A percentile compares a stretch with the other conserved stretches of the same genome.
Conservation (phyloP, 768 basidiomycete species). For the Termitomyces sp. region DNA sequence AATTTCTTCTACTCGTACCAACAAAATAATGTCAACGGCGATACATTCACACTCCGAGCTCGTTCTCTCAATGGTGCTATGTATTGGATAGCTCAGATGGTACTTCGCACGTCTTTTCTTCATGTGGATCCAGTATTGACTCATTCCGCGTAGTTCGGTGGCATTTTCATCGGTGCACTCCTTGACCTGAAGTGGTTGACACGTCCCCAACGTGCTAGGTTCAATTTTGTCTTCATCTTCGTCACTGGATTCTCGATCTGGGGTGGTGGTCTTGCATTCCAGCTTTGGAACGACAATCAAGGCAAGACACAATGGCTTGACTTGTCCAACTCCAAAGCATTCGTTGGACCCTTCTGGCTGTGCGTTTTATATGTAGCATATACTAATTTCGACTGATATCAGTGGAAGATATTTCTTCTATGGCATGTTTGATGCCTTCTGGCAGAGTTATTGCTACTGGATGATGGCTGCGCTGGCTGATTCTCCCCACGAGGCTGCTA, state of each 20-base stretch:
- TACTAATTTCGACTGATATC: neutral
- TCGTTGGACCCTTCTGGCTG: slow-evolving; percentile 27
- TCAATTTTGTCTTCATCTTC: slow-evolving; percentile 21
- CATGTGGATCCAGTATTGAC: neutral
- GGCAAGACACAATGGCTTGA: slow-evolving; percentile 25
- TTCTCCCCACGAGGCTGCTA: slow-evolving; percentile 23
- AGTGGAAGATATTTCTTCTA: slow-evolving; percentile 24
- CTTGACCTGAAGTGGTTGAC: slow-evolving; percentile 25
- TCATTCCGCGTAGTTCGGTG: slow-evolving; percentile 18
- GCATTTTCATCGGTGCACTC: slow-evolving; percentile 21
- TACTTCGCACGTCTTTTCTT: slow-evolving; percentile 1
- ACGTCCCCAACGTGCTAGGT: slow-evolving; percentile 23
- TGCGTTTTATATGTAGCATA: neutral
- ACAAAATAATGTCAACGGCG: slow-evolving; percentile 24
- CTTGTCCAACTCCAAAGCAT: slow-evolving; percentile 17
- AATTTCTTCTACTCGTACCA: slow-evolving; percentile 30
- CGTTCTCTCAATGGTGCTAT: slow-evolving; percentile 26
- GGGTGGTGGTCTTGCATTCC: slow-evolving; percentile 27
- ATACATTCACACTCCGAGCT: slow-evolving; percentile 23
- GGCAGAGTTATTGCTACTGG: slow-evolving; percentile 29
- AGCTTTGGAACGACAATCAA: slow-evolving; percentile 21
- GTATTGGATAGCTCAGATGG: slow-evolving; percentile 30
- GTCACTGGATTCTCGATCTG: slow-evolving; percentile 24
- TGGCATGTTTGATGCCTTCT: slow-evolving; percentile 26
- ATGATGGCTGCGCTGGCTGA: slow-evolving; percentile 25